Percentiles rank a stretch among this genome's conserved stretches.
These are phyloP conservation scores for Phytopythium montanum DNA, from an alignment of 352 stramenopile genomes.

Conservation along the genomic window DNA sequence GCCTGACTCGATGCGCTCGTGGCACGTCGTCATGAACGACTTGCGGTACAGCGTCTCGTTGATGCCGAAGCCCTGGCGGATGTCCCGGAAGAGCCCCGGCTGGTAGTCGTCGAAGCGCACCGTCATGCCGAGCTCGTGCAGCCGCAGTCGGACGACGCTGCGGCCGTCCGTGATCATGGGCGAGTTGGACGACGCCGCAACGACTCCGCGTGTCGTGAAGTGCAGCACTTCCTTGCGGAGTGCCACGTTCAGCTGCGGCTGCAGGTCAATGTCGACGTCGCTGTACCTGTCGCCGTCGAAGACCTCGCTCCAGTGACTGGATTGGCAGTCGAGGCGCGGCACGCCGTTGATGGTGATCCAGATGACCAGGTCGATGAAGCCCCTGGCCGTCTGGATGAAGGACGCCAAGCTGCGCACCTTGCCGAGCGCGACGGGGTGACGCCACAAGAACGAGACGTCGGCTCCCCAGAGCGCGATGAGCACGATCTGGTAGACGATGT, in stretches of 20 bases:
- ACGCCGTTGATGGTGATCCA: constrained; percentile 77
- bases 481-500: constrained; percentile 81
- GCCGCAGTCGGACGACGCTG: constrained; percentile 60
- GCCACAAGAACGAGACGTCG: constrained; percentile 46
- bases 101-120: constrained; percentile 80
- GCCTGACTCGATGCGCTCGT: constrained; percentile 78
- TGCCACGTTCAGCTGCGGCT: constrained; percentile 84
- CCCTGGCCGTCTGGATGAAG: constrained; percentile 71
- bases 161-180: constrained; percentile 40
- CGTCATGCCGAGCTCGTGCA: constrained; percentile 82
- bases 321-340: constrained; percentile 23
- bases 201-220: constrained; percentile 84
- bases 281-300: constrained; percentile 55
- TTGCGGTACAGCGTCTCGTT: constrained; percentile 72
- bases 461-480: constrained; percentile 77
- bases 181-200: constrained; percentile 69
- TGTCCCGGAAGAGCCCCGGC: constrained; percentile 66
- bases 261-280: constrained; percentile 75
- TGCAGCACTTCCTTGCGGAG: constrained; percentile 87
- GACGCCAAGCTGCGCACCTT: constrained; percentile 54
- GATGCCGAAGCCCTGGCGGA: constrained; percentile 77
- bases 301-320: constrained; percentile 22
- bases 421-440: constrained; percentile 25
- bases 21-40: constrained; percentile 76
- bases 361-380: constrained; percentile 82